A percentile compares a stretch with the other conserved stretches of the same genome.
Conservation (phyloP, 192 early-diverging fungal genomes). For the Entophlyctis luteolus region DNA sequence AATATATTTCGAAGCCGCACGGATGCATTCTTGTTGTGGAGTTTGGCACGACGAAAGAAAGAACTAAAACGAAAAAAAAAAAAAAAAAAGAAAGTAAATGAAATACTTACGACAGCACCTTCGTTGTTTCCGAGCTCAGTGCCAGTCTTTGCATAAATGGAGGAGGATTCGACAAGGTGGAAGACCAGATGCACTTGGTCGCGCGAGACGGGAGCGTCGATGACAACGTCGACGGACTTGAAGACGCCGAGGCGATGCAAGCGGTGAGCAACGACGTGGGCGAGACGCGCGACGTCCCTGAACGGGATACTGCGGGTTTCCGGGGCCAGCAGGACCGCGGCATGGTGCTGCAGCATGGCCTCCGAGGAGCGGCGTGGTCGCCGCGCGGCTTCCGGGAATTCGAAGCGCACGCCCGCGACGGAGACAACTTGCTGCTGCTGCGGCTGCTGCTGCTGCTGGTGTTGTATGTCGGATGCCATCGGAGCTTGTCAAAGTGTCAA, state of each 20-base stretch:
- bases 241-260: constrained; percentile 69
- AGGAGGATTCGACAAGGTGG: constrained; percentile 59
- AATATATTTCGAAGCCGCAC: constrained; percentile 77
- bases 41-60: neutral
- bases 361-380: neutral
- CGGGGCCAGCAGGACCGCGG: neutral
- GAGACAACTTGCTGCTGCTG: no score
- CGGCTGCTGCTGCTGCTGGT: no score
- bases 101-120: constrained; percentile 74
- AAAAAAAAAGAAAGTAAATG: neutral
- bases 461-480: no score
- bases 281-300: constrained; percentile 55
- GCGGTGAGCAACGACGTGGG: constrained; percentile 52
- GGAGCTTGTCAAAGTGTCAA: no score
- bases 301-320: neutral
- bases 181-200: constrained; percentile 65
- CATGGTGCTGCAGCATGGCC: no score
- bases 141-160: constrained; percentile 74
- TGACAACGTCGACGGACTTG: constrained; percentile 56
- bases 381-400: neutral
- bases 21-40: constrained; percentile 54
- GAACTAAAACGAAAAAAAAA: neutral
- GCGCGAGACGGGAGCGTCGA: constrained; percentile 57
- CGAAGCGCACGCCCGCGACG: neutral
- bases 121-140: constrained; percentile 87